phyloP scores from a whole-genome alignment of 2,329 filamentous ascomycete species.

The Cordyceps cicadae region DNA sequence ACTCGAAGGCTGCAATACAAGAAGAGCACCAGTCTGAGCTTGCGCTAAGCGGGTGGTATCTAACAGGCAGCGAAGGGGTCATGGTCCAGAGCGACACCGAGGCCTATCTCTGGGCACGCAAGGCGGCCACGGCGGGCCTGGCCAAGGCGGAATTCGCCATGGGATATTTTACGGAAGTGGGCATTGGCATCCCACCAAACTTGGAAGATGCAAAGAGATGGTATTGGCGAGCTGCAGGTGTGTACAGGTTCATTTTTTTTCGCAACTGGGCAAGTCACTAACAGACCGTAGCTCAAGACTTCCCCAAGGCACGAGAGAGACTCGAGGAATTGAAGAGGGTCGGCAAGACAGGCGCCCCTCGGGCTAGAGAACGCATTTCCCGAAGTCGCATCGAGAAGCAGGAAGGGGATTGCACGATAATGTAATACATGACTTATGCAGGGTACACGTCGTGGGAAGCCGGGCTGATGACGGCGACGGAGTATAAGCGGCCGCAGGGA shows the following conservation, averaged over 20 bases:
- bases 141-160: constrained; percentile 97
- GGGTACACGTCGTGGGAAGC: neutral
- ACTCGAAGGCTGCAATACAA: constrained; percentile 81
- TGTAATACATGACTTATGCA: constrained; percentile 44
- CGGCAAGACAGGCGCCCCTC: constrained; percentile 57
- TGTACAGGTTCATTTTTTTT: constrained; percentile 34
- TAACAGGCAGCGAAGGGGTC: constrained; percentile 83
- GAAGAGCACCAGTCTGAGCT: constrained; percentile 91
- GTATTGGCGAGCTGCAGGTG: constrained; percentile 96
- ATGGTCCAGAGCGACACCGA: constrained; percentile 89
- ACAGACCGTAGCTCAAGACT: constrained; percentile 66
- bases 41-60: constrained; percentile 82
- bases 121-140: constrained; percentile 78
- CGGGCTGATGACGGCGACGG: neutral
- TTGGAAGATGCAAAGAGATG: constrained; percentile 93
- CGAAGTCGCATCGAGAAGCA: constrained; percentile 74
- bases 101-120: constrained; percentile 93
- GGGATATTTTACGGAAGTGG: constrained; percentile 92
- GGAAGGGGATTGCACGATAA: constrained; percentile 79
- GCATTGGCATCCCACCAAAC: constrained; percentile 79
- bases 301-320: constrained; percentile 84
- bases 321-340: constrained; percentile 84
- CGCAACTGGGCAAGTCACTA: neutral
- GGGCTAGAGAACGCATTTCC: constrained; percentile 69
- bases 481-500: neutral